Percentiles rank a stretch among this genome's conserved stretches.
phyloP scores from a whole-genome alignment of 306 rosid species.

The Neltuma alba region DNA sequence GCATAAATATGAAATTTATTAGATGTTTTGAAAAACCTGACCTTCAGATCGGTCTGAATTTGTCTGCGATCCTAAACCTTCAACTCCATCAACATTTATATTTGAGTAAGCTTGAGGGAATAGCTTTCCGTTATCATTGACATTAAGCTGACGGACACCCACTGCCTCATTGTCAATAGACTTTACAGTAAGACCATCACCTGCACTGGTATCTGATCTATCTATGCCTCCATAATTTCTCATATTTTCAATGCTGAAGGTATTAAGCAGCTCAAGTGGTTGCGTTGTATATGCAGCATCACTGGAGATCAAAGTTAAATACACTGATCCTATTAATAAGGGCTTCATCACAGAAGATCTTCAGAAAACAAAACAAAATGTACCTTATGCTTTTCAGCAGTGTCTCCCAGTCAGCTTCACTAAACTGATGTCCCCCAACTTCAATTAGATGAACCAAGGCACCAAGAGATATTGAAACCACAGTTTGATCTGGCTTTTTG shows the following conservation, averaged over 20 bases:
- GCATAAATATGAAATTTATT: conserved; percentile 23
- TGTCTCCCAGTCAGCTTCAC: conserved; percentile 91
- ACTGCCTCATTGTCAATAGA: conserved; percentile 41
- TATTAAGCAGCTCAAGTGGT: conserved; percentile 91
- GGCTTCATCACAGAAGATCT: conserved; percentile 30
- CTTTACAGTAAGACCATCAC: conserved; percentile 48
- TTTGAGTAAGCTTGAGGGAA: conserved; percentile 51
- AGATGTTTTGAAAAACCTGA: conserved; percentile 37
- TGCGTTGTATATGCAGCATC: conserved; percentile 95
- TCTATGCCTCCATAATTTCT: conserved; percentile 49
- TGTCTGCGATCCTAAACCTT: conserved; percentile 47
- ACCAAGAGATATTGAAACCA: conserved; percentile 96
- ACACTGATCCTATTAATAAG: conserved; percentile 9
- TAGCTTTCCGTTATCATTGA: conserved; percentile 46
- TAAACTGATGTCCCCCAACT: conserved; percentile 99
- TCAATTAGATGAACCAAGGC: conserved; percentile 96
- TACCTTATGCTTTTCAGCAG: conserved; percentile 92
- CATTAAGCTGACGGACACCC: conserved; percentile 52
- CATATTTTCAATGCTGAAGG: conserved; percentile 68
- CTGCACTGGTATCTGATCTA: conserved; percentile 44
- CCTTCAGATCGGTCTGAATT: conserved; percentile 81
- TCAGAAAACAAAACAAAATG: conserved; percentile 29
- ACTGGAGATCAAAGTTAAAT: conserved; percentile 51
- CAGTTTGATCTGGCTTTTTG: conserved; percentile 94
- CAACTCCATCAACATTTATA: conserved; percentile 49